A percentile compares a stretch with the other conserved stretches of the same genome.
These are phyloP conservation scores for Blastocystis sp. DNA, from an alignment of 352 stramenopile genomes.

Conservation along the genomic window DNA sequence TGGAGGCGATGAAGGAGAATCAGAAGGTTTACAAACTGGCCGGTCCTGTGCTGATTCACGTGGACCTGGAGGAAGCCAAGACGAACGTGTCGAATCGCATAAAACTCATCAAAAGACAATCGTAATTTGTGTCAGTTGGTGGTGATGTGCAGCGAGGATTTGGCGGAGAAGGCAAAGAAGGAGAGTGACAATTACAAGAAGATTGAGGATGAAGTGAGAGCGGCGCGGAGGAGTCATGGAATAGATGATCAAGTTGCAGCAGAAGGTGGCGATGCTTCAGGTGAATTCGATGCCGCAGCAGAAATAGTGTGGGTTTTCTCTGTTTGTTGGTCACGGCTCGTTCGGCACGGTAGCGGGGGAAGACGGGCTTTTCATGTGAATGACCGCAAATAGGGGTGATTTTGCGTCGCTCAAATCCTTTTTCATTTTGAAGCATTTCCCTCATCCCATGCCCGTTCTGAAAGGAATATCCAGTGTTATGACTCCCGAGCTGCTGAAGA, in stretches of 20 bases:
- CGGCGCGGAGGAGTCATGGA: background rate
- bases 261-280: constrained; percentile 58
- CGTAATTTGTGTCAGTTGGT: background rate
- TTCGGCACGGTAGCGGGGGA: too few relatives aligned
- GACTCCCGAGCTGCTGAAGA: constrained; percentile 64
- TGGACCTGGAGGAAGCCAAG: constrained; percentile 73
- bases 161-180: constrained; percentile 72
- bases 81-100: constrained; percentile 74
- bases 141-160: constrained; percentile 9
- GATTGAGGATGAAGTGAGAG: constrained; percentile 26
- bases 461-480: constrained; percentile 70
- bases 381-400: background rate
- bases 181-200: constrained; percentile 53
- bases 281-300: constrained; percentile 39
- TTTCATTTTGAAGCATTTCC: background rate
- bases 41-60: constrained; percentile 71
- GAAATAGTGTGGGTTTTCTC: background rate
- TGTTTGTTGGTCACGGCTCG: constrained; percentile 14
- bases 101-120: constrained; percentile 72
- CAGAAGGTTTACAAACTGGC: constrained; percentile 75
- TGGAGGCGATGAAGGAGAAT: constrained; percentile 63
- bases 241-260: constrained; percentile 69
- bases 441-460: constrained; percentile 42
- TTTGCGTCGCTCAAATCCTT: background rate
- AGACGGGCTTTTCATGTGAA: too few relatives aligned